A percentile compares a stretch with the other conserved stretches of the same genome.
Conservation (phyloP, 306 rosid genomes). For the Clitoria ternatea region DNA sequence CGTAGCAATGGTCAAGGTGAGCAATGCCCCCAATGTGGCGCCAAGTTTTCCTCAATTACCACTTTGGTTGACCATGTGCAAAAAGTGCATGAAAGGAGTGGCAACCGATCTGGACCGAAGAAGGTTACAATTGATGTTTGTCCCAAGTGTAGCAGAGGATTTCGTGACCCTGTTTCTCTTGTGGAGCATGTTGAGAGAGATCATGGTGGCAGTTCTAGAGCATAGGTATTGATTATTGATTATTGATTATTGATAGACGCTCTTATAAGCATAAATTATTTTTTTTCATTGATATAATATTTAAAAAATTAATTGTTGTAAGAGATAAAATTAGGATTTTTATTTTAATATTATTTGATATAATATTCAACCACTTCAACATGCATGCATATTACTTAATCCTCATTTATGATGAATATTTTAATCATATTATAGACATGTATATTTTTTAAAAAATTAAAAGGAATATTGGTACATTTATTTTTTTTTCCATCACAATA, state of each 20-base stretch:
- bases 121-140: conserved; percentile 65
- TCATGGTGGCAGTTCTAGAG: conserved; percentile 62
- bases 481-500: too few relatives aligned
- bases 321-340: too few relatives aligned
- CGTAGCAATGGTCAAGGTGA: conserved; percentile 41
- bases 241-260: not conserved
- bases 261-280: too few relatives aligned
- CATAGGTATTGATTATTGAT: conserved; percentile 29
- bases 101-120: conserved; percentile 35
- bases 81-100: conserved; percentile 55
- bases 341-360: too few relatives aligned
- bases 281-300: too few relatives aligned
- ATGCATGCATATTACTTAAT: too few relatives aligned
- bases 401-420: too few relatives aligned
- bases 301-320: too few relatives aligned
- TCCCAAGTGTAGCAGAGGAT: conserved; percentile 73
- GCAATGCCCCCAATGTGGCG: conserved; percentile 66
- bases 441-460: too few relatives aligned
- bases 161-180: conserved; percentile 70
- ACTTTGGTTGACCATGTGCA: conserved; percentile 64
- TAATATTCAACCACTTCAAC: too few relatives aligned
- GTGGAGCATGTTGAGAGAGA: conserved; percentile 78
- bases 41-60: conserved; percentile 53
- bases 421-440: too few relatives aligned
- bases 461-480: too few relatives aligned